Evolutionary conservation across 176 grass and related monocot species (phyloP).

Genomic region (Avena sativa): DNA sequence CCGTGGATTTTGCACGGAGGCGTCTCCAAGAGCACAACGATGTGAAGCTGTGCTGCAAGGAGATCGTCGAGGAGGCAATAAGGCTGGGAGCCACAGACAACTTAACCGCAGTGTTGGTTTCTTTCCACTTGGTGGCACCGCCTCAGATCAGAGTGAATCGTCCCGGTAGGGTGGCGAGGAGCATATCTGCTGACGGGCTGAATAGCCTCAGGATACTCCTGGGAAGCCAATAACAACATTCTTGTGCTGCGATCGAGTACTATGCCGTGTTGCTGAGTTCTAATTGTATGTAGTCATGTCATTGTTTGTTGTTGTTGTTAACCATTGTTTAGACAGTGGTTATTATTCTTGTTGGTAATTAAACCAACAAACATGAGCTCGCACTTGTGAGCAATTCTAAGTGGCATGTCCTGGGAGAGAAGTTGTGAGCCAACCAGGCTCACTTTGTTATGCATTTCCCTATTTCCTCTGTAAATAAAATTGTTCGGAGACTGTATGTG

Average conservation of each 20-base stretch:
- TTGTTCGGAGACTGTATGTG: not conserved
- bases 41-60: constrained; percentile 75
- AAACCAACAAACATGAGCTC: constrained; percentile 49
- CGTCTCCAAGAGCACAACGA: constrained; percentile 89
- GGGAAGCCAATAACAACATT: constrained; percentile 37
- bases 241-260: constrained; percentile 2
- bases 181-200: constrained; percentile 83
- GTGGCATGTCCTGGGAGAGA: constrained; percentile 12
- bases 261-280: constrained; percentile 20
- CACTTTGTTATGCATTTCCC: constrained; percentile 3
- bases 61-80: constrained; percentile 79
- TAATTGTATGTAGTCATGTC: constrained; percentile 51
- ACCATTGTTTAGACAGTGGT: constrained; percentile 5
- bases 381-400: constrained; percentile 24
- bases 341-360: constrained; percentile 63
- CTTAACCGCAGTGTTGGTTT: constrained; percentile 60
- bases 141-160: constrained; percentile 25
- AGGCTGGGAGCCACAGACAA: constrained; percentile 64
- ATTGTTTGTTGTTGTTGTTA: constrained; percentile 26
- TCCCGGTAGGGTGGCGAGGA: constrained; percentile 51
- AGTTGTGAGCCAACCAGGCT: not conserved
- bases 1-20: constrained; percentile 68
- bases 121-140: constrained; percentile 70
- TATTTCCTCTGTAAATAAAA: constrained; percentile 45
- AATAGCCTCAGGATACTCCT: constrained; percentile 66